Evolutionary conservation across 306 rosid species (phyloP), one percentile per base, ranked within the genome.

Genomic region (Pachyrhizus erosus): DNA sequence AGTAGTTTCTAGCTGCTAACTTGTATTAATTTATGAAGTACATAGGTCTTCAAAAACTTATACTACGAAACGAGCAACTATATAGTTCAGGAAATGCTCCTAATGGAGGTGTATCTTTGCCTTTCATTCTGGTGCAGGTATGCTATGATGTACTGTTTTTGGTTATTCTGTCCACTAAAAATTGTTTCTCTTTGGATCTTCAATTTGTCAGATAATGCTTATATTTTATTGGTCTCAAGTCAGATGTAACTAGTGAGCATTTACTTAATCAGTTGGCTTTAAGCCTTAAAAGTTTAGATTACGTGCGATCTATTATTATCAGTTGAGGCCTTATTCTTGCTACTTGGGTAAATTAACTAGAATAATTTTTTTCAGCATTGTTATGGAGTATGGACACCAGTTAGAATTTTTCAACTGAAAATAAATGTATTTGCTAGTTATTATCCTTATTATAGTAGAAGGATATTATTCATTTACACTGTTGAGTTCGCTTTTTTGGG

Each of bases 121-220:
- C 99, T 27, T 96, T 96, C 88, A 93, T 96, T 88, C 87, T 96
- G 78, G 99, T 96, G 81, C 99, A 96, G 93, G 99, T 94, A 90
- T 4, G 58, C 83, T 15, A 82, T 82, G 76, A 76, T 84, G 70
- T 83, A 7, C 66, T 58, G 34, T 57, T 55, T 74, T 64, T 80
- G 39, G 46, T 49, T 43, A 18, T 12, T 73, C 39, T 65, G 26
- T 26, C 48, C 75, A 70, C 79, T 75, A 64, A 31, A 69, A 80
- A 42, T 31, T 24, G 37, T 72, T 77, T 31, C 58, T 23, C 37
- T 73, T 7, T 39, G 54, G 57, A 40, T 73, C 71, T 54, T 82
- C 33, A 26, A 64, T 64, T 29, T 74, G 74, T 55, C 29, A 11
- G 75, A 9, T 49, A 67, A 77, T 31, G 21, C 8, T 26, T 64